A percentile compares a stretch with the other conserved stretches of the same genome.
Evolutionary conservation across 805 yeast genomes (phyloP).

Genomic region (Torulaspora gathmanii): DNA sequence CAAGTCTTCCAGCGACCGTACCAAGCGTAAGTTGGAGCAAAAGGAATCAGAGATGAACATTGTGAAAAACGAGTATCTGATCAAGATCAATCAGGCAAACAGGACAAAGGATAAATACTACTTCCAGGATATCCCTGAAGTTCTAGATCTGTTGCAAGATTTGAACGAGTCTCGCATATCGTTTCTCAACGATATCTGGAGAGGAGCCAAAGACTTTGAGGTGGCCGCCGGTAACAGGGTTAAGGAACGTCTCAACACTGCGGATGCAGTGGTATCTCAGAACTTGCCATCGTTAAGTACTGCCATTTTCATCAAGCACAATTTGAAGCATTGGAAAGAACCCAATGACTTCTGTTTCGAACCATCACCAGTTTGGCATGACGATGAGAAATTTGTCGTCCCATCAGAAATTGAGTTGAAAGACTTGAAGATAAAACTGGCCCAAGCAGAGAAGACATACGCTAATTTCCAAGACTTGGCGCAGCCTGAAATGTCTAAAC

Average conservation of each 20-base stretch:
- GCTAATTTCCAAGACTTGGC: constrained; percentile 30
- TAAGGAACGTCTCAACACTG: constrained; percentile 42
- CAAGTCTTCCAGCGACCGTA: constrained; percentile 50
- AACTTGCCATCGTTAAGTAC: constrained; percentile 74
- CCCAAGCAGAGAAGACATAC: constrained; percentile 36
- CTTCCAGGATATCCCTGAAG: constrained; percentile 89
- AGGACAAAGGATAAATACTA: constrained; percentile 87
- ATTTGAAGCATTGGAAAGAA: constrained; percentile 69
- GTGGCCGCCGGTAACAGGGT: constrained; percentile 45
- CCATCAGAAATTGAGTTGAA: constrained; percentile 53
- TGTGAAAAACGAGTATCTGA: constrained; percentile 78
- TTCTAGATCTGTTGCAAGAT: constrained; percentile 78
- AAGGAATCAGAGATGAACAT: constrained; percentile 78
- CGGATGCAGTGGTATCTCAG: constrained; percentile 55
- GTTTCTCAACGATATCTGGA: constrained; percentile 64
- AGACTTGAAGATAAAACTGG: constrained; percentile 50
- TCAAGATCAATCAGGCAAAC: constrained; percentile 79
- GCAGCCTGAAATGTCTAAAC: constrained; percentile 30
- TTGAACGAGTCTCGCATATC: constrained; percentile 74
- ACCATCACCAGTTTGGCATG: constrained; percentile 96
- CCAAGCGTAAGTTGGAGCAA: constrained; percentile 47
- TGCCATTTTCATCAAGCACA: constrained; percentile 90
- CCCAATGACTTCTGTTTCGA: constrained; percentile 80
- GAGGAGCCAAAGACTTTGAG: constrained; percentile 59
- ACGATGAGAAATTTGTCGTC: constrained; percentile 71